Percentiles rank a stretch among this genome's conserved stretches.
These are phyloP conservation scores for Elongisporangium anandrum DNA, from an alignment of 352 stramenopile genomes.

Conservation along the genomic window DNA sequence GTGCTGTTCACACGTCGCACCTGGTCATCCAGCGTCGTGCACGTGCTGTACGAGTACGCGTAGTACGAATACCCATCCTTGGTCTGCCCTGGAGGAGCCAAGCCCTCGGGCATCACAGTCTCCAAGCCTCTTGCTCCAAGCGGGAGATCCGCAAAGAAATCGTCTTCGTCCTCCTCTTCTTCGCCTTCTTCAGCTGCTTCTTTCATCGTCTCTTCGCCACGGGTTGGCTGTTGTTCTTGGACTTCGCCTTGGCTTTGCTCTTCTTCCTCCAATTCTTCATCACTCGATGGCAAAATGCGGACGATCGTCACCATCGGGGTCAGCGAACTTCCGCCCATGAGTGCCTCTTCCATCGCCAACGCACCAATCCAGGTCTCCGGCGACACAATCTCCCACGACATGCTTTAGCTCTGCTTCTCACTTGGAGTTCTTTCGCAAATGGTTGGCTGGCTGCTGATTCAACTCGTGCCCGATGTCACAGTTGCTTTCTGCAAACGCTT, in stretches of 20 bases:
- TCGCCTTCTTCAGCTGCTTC: conserved; percentile 6
- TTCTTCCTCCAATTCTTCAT: background rate
- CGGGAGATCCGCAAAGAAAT: conserved; percentile 55
- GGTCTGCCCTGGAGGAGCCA: conserved; percentile 24
- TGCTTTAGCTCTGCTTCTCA: conserved; percentile 8
- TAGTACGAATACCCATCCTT: conserved; percentile 44
- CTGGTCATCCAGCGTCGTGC: conserved; percentile 45
- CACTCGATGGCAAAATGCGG: background rate
- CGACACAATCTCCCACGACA: conserved; percentile 56
- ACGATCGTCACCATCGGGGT: background rate
- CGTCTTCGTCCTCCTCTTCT: conserved; percentile 5
- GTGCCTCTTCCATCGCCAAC: conserved; percentile 43
- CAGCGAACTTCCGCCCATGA: conserved; percentile 26
- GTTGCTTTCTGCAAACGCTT: background rate
- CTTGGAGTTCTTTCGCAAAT: conserved; percentile 3
- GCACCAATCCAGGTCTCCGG: conserved; percentile 41
- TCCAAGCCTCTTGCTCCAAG: conserved; percentile 39
- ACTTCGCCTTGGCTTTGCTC: conserved; percentile 1
- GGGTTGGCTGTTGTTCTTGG: background rate
- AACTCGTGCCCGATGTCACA: background rate
- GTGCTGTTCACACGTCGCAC: conserved; percentile 43
- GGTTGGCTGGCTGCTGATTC: conserved; percentile 1
- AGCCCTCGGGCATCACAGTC: conserved; percentile 27
- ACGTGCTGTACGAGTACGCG: conserved; percentile 68
- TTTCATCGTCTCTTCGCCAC: conserved; percentile 19